These are phyloP conservation scores for Stachybotrys chlorohalonatus DNA, from an alignment of 2,329 filamentous ascomycete genomes.

Conservation along the genomic window DNA sequence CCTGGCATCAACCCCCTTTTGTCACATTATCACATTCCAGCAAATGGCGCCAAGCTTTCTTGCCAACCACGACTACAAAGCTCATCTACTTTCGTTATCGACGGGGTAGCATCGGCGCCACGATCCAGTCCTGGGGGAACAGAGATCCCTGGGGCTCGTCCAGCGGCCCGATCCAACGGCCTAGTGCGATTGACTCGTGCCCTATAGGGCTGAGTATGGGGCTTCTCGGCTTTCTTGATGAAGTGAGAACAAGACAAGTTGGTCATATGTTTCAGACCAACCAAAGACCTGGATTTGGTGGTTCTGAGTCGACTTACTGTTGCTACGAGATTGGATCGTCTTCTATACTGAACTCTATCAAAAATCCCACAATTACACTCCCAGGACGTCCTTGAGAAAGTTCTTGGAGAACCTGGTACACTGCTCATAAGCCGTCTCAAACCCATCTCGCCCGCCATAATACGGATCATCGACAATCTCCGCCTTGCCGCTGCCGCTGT, in stretches of 20 bases:
- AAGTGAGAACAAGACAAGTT: neutral
- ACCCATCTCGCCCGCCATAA: slow-evolving; percentile 77
- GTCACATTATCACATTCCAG: too few species aligned
- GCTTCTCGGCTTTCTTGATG: neutral
- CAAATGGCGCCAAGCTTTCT: too few species aligned
- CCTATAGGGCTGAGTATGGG: neutral
- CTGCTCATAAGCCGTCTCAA: slow-evolving; percentile 81
- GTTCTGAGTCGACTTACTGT: neutral
- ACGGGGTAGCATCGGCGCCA: too few species aligned
- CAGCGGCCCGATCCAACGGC: neutral
- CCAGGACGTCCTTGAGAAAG: slow-evolving; percentile 54
- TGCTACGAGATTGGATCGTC: neutral
- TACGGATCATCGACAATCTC: slow-evolving; percentile 85
- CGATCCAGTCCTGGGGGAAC: too few species aligned
- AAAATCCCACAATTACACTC: slow-evolving; percentile 5
- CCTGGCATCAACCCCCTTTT: too few species aligned
- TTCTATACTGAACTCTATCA: slow-evolving; percentile 3
- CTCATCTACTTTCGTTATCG: too few species aligned
- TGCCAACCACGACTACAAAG: too few species aligned
- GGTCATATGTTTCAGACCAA: too few species aligned
- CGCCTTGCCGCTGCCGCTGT: slow-evolving; percentile 52
- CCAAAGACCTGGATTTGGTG: too few species aligned
- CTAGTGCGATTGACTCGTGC: neutral
- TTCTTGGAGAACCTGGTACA: slow-evolving; percentile 66
- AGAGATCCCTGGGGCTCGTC: neutral